Evolutionary conservation across 208 protist species (phyloP), one percentile per base, ranked within the genome.

Genomic region (Wallacemonas sp.): DNA sequence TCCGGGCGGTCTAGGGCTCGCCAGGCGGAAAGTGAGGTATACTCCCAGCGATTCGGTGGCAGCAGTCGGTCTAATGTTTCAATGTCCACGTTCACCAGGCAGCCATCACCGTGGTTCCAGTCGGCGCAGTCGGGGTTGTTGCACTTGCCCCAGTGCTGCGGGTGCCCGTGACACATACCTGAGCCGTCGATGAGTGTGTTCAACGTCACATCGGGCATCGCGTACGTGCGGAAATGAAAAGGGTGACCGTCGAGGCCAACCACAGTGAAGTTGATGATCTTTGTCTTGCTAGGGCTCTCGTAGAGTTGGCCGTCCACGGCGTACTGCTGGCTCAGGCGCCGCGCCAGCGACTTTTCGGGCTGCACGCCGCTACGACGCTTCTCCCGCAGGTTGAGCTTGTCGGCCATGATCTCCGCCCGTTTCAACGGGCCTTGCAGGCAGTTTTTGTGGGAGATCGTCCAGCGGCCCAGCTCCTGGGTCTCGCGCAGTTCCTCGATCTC

Each of bases 161-260:
- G 62, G 63, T 89, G 78, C 24, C 91, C 91, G 72, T 93, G 87
- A 71, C 86, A 92, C 87, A 96, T 93, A 37, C 91, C 91, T 1
- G 83, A 91, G 68, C 85, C 91, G 63, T 96, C 91, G 58, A 96
- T 96, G 10, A 96, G 74, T 5, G 77, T 92, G 67, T 96, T 96
- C 38, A 93, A 85, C 34, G 91, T 94, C 34, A 96, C 85, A 53
- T 96, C 91, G 9, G 91, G 87, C 87, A 93, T 93, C n/a, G 91
- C 81, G 59, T 92, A 91, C 26, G 74, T 63, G 33, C 91, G 84
- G 63, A 96, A 93, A 76, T 94, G 85, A 45, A 91, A 96, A 22
- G 91, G 91, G 60, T 96, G 91, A 10, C 91, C 91, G 44, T 93
- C 91, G 42, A 96, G 93, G 45, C 77, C 78, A 22, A 96, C 61